phyloP scores from a whole-genome alignment of 345 rosid species.

The Populus nigra region DNA sequence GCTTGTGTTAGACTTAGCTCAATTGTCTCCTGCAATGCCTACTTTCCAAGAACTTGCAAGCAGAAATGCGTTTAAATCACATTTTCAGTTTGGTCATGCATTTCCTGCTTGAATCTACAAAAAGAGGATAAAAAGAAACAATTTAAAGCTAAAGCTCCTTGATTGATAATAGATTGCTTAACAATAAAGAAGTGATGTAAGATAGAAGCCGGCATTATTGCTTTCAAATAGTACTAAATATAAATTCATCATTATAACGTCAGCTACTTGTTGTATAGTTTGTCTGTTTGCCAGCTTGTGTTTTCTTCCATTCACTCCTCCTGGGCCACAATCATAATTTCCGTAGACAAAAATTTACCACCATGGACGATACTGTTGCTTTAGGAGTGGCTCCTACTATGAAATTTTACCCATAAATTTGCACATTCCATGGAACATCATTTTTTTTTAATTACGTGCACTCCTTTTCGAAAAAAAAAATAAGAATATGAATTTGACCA shows the following conservation, averaged over 20 bases:
- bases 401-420: too few species aligned
- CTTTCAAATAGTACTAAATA: background rate
- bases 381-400: background rate
- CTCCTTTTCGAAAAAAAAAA: background rate
- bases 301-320: conserved; percentile 9
- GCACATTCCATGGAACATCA: background rate
- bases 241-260: conserved; percentile 18
- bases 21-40: background rate
- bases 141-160: background rate
- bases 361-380: background rate
- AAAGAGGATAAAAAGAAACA: background rate
- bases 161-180: background rate
- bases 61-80: conserved; percentile 20
- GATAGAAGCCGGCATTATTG: background rate
- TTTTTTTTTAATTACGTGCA: background rate
- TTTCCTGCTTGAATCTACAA: background rate
- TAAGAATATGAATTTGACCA: background rate
- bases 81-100: background rate
- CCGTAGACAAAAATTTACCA: conserved; percentile 21
- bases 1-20: background rate
- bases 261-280: conserved; percentile 30
- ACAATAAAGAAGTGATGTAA: background rate
- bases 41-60: conserved; percentile 3
- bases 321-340: conserved; percentile 35
- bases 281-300: conserved; percentile 32